These are phyloP conservation scores for Lasiosphaeriaceae sp. DNA, from an alignment of 495 filamentous ascomycete genomes.

Conservation along the genomic window DNA sequence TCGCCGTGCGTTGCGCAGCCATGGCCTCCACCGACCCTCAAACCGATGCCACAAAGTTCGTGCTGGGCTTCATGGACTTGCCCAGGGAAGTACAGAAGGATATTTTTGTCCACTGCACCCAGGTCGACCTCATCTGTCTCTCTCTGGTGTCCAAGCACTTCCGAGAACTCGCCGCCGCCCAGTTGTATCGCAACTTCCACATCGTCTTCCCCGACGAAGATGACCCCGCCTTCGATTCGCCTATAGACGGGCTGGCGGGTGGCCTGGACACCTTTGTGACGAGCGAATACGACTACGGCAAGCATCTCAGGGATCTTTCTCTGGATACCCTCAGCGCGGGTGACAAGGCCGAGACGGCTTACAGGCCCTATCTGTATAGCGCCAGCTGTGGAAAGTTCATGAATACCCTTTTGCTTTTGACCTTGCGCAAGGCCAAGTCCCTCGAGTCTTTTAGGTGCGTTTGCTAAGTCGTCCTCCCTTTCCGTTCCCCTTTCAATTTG, in stretches of 20 bases:
- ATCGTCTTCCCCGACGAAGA: constrained; percentile 56
- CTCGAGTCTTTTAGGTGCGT: constrained; percentile 55
- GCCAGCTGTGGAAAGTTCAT: constrained; percentile 57
- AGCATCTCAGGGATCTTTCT: constrained; percentile 47
- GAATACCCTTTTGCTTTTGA: constrained; percentile 56
- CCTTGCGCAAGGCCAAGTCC: constrained; percentile 46
- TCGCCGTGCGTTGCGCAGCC: constrained; percentile 1
- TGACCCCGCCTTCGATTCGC: constrained; percentile 39
- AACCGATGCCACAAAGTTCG: constrained; percentile 5
- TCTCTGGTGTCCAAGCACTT: constrained; percentile 54
- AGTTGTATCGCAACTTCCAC: constrained; percentile 55
- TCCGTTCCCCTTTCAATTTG: background rate
- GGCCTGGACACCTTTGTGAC: constrained; percentile 56
- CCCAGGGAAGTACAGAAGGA: constrained; percentile 50
- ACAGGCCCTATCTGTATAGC: constrained; percentile 43
- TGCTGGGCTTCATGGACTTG: constrained; percentile 36
- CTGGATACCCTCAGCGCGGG: constrained; percentile 47
- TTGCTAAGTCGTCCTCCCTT: background rate
- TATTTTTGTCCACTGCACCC: constrained; percentile 44
- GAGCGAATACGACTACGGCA: constrained; percentile 58
- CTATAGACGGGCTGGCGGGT: constrained; percentile 49
- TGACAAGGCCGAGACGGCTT: constrained; percentile 41
- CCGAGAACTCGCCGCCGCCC: constrained; percentile 49
- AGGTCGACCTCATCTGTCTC: constrained; percentile 48
- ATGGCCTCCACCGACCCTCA: constrained; percentile 16